Conservation (phyloP, 1,139 yeast species). For the Suhomyces atakaporum region DNA sequence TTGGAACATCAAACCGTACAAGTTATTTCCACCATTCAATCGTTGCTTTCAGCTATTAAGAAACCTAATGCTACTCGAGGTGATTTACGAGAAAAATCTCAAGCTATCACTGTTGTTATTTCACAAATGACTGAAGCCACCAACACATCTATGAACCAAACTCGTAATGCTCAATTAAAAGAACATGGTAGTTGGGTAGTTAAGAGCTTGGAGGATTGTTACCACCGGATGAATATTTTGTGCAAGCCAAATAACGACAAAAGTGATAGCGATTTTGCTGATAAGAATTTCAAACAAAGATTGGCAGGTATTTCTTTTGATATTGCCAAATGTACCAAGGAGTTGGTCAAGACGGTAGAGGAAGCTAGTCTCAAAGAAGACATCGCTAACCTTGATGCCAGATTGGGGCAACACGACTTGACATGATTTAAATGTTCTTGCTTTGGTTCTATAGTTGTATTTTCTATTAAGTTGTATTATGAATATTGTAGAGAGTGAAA, state of each 20-base stretch:
- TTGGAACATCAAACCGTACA: conserved; percentile 93
- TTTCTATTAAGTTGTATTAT: conserved; percentile 9
- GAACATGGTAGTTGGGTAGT: conserved; percentile 94
- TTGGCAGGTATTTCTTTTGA: conserved; percentile 95
- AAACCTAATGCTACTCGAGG: conserved; percentile 78
- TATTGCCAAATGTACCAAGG: conserved; percentile 94
- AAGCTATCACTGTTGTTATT: conserved; percentile 74
- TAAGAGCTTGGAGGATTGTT: conserved; percentile 80
- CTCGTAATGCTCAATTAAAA: conserved; percentile 76
- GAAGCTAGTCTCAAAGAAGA: conserved; percentile 88
- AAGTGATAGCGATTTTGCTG: conserved; percentile 70
- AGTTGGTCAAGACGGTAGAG: conserved; percentile 91
- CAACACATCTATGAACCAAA: conserved; percentile 83
- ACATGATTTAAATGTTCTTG: conserved; percentile 17
- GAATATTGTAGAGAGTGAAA: neutral
- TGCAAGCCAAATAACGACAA: conserved; percentile 52
- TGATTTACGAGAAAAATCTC: conserved; percentile 69
- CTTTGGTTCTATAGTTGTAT: conserved; percentile 12
- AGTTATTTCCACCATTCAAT: conserved; percentile 87
- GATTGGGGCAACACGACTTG: conserved; percentile 41
- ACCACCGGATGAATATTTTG: conserved; percentile 70
- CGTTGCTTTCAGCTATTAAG: conserved; percentile 72
- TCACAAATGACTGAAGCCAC: conserved; percentile 91
- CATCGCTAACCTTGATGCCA: conserved; percentile 54
- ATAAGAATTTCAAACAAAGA: conserved; percentile 86